Evolutionary conservation across 768 basidiomycete species (phyloP), one percentile per base, ranked within the genome.

Genomic region (Lentinula guzmanii): DNA sequence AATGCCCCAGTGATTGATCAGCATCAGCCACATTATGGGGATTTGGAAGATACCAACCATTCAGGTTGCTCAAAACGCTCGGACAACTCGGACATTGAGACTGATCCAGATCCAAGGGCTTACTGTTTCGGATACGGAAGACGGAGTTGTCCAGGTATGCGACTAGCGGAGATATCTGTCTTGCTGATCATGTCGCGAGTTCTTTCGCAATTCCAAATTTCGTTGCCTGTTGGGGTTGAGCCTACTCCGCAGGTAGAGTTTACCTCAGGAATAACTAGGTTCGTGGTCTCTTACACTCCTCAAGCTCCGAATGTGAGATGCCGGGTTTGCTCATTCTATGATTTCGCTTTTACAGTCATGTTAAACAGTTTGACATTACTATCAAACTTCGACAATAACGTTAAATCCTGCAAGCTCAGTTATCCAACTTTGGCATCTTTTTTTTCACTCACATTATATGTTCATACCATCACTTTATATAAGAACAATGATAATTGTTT

Each of bases 81-180:
- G 37, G 43, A 46, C 31, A 35, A 62, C 35, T 60, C 51, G 37
- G 45, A 48, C n/a, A 41, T 18, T 8, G 61, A 51, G 13, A 5
- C 46, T 7, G 71, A 75, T 51, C 68, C 73, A 7, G 74, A 76
- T 64, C 74, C 75, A 6, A 65, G 69, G n/a, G 52, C 31, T 1
- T 75, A 69, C 56, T 64, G 66, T 4, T 76, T 73, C 60, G 74
- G 75, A 1, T 75, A 72, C 57, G 75, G 75, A 16, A 61, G 69
- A 5, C 66, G 75, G 18, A 66, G 51, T 31, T 76, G 75, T 58
- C 75, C 75, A 39, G 75, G 74, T 71, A 61, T 1, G 58, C 68
- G 65, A 54, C 73, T 76, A 51, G 71, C 73, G 2, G 72, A 74
- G 53, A 72, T 70, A 2, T 67, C 70, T 2, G 66, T 73, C 63